phyloP scores from a whole-genome alignment of 331 rosid genomes.

The Rosa hybrid region DNA sequence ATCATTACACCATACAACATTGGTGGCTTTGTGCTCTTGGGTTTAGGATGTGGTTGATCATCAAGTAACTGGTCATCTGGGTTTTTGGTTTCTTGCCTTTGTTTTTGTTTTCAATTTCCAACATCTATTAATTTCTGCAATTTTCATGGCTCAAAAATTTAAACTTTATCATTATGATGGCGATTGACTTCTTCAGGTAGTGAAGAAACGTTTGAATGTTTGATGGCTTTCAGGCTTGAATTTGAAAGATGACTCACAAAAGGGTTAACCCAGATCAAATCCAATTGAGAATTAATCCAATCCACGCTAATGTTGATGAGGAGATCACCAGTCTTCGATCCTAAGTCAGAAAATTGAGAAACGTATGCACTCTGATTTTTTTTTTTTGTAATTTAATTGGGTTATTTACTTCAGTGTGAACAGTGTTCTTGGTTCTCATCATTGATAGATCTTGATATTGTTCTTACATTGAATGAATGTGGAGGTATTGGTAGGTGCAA shows the following conservation, averaged over 20 bases:
- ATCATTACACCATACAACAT: no score
- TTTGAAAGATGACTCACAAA: not conserved
- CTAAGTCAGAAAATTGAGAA: constrained; percentile 74
- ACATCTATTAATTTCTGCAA: not conserved
- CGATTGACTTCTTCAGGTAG: not conserved
- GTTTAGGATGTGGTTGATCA: no score
- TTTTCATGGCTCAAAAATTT: not conserved
- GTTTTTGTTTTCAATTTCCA: no score
- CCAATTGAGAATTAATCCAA: constrained; percentile 82
- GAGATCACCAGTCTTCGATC: constrained; percentile 76
- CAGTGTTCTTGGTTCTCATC: not conserved
- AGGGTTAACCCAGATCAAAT: constrained; percentile 63
- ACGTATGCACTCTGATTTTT: constrained; percentile 38
- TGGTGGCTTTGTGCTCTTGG: no score
- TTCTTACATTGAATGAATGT: not conserved
- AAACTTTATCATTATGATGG: not conserved
- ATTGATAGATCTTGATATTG: not conserved
- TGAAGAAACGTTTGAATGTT: not conserved
- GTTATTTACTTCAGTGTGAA: not conserved
- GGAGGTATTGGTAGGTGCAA: not conserved
- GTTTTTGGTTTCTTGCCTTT: no score
- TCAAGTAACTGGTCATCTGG: no score
- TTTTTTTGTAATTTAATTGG: not conserved
- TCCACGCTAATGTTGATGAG: constrained; percentile 58
- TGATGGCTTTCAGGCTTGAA: not conserved